Conservation (phyloP, 225 moss, liverwort and hornwort species). For the Physcomitrium patens region DNA sequence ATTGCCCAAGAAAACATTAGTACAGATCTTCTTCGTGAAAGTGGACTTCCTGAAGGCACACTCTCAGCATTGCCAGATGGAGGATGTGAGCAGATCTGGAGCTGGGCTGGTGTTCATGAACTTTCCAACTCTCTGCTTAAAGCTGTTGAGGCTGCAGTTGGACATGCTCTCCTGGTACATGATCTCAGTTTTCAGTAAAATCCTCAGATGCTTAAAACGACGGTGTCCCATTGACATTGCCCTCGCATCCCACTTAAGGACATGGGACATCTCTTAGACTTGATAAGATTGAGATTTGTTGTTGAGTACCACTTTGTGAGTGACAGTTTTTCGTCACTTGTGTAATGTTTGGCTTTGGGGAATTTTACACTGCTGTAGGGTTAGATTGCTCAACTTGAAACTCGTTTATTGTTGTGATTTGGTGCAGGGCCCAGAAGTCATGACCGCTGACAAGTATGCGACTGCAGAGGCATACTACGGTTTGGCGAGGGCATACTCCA, state of each 20-base stretch:
- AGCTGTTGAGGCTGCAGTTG: slow-evolving; percentile 74
- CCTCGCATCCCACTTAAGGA: no score
- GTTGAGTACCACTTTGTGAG: no score
- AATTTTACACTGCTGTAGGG: not conserved
- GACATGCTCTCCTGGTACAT: slow-evolving; percentile 72
- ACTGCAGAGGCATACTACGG: slow-evolving; percentile 73
- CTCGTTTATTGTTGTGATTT: not conserved
- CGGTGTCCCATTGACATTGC: not conserved
- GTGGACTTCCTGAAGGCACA: slow-evolving; percentile 57
- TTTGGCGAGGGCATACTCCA: slow-evolving; percentile 72
- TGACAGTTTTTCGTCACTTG: no score
- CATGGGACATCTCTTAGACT: no score
- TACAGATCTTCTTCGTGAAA: slow-evolving; percentile 56
- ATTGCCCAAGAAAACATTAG: slow-evolving; percentile 58
- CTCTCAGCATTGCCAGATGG: slow-evolving; percentile 55
- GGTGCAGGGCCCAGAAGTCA: slow-evolving; percentile 54
- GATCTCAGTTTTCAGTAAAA: not conserved
- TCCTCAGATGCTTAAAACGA: not conserved
- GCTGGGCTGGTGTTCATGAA: slow-evolving; percentile 63
- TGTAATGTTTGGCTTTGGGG: not conserved
- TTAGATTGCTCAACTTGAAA: not conserved
- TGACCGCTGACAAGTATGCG: slow-evolving; percentile 67
- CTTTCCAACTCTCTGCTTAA: slow-evolving; percentile 61
- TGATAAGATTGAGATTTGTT: no score
- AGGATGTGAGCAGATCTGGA: slow-evolving; percentile 56